Evolutionary conservation across 805 yeast species (phyloP).

Genomic region (Candida sanyiensis): DNA sequence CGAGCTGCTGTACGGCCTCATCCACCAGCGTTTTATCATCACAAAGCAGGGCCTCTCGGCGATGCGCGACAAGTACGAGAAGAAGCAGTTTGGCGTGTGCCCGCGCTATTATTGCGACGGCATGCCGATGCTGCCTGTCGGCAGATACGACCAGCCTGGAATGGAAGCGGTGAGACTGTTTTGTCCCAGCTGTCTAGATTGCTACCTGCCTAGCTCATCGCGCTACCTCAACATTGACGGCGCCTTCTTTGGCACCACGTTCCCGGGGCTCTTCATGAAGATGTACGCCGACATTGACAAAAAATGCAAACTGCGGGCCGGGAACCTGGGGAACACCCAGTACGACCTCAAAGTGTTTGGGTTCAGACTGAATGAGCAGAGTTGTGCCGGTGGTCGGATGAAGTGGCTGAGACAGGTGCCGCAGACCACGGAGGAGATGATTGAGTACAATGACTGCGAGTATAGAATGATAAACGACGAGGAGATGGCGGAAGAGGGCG

Average conservation of each 20-base stretch:
- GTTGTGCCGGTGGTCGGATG: conserved; percentile 90
- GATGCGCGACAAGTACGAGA: conserved; percentile 91
- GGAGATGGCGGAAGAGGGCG: conserved; percentile 8
- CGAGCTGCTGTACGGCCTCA: conserved; percentile 85
- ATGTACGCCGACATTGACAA: conserved; percentile 87
- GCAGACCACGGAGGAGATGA: conserved; percentile 48
- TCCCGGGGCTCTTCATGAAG: conserved; percentile 87
- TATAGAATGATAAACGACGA: conserved; percentile 45
- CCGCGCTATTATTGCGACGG: conserved; percentile 88
- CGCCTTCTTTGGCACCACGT: conserved; percentile 93
- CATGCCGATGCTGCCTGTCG: conserved; percentile 86
- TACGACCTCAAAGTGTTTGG: conserved; percentile 82
- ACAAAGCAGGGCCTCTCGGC: conserved; percentile 85
- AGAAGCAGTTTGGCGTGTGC: conserved; percentile 85
- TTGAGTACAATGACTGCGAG: conserved; percentile 61
- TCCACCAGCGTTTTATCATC: conserved; percentile 86
- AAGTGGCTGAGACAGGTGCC: conserved; percentile 87
- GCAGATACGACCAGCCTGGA: conserved; percentile 86
- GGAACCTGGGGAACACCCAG: conserved; percentile 25
- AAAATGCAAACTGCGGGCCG: conserved; percentile 54
- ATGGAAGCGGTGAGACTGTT: conserved; percentile 85
- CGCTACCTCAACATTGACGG: conserved; percentile 89
- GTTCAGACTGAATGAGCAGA: conserved; percentile 68
- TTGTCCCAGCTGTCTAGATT: conserved; percentile 92
- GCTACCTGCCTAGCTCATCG: conserved; percentile 83